Conservation (phyloP, 768 basidiomycete species). For the Jaapia argillacea region DNA sequence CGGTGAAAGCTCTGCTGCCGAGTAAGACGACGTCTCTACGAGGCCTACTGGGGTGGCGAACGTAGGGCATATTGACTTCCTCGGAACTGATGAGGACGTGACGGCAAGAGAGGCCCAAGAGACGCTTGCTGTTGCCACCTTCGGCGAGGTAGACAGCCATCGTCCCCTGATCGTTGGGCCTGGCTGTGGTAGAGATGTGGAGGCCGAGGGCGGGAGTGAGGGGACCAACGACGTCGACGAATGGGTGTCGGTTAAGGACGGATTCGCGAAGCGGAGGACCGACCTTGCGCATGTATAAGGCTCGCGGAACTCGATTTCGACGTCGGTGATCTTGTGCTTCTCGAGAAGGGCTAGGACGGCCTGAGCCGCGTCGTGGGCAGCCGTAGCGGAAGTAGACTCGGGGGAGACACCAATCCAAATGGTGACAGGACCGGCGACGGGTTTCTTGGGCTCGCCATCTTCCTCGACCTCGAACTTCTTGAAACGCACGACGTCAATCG, state of each 20-base stretch:
- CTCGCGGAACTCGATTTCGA: conserved; percentile 31
- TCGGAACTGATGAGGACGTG: conserved; percentile 18
- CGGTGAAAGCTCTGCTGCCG: conserved; percentile 16
- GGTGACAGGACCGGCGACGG: conserved; percentile 19
- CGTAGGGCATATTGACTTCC: conserved; percentile 19
- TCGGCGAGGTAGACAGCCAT: conserved; percentile 25
- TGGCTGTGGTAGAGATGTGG: conserved; percentile 21
- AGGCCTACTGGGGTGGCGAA: conserved; percentile 15
- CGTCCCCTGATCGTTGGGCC: conserved; percentile 22
- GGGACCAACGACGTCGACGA: conserved; percentile 19
- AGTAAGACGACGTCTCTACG: conserved; percentile 21
- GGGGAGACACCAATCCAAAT: conserved; percentile 31
- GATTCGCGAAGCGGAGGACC: conserved; percentile 24
- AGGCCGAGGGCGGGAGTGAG: conserved; percentile 27
- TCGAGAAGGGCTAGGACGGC: conserved; percentile 24
- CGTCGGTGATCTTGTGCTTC: conserved; percentile 18
- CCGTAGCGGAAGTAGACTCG: conserved; percentile 19
- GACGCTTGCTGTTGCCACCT: conserved; percentile 19
- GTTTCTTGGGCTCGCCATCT: background rate
- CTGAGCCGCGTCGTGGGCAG: conserved; percentile 19
- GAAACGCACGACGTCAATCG: conserved; percentile 25
- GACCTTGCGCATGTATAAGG: conserved; percentile 14
- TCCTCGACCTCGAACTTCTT: conserved; percentile 13
- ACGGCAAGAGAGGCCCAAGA: conserved; percentile 20
- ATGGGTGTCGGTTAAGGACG: conserved; percentile 17